Evolutionary conservation across 306 rosid genomes (phyloP).

Genomic region (Vigna angularis): DNA sequence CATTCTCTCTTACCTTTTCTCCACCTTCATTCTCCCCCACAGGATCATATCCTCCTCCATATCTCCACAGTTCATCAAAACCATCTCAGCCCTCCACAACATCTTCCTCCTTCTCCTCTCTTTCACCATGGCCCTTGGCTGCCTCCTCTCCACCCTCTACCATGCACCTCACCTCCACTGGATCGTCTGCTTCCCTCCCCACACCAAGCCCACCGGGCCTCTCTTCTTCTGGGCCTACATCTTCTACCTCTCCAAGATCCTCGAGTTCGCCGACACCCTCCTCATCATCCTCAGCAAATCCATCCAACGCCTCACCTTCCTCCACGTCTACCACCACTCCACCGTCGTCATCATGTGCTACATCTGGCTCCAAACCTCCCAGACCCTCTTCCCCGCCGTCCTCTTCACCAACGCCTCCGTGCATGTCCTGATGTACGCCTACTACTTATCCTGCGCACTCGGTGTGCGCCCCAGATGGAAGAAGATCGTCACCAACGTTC

Average conservation of each 20-base stretch:
- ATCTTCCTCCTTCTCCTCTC: slow-evolving; percentile 64
- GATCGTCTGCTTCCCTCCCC: slow-evolving; percentile 69
- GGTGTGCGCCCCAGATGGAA: slow-evolving; percentile 81
- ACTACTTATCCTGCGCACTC: slow-evolving; percentile 68
- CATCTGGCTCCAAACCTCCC: slow-evolving; percentile 66
- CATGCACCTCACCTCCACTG: slow-evolving; percentile 49
- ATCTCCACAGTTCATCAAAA: slow-evolving; percentile 47
- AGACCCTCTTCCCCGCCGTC: slow-evolving; percentile 74
- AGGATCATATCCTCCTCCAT: slow-evolving; percentile 18
- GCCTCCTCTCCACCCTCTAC: slow-evolving; percentile 56
- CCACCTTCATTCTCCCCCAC: slow-evolving; percentile 55
- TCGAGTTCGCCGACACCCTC: slow-evolving; percentile 77
- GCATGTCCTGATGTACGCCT: slow-evolving; percentile 84
- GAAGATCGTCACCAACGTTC: slow-evolving; percentile 66
- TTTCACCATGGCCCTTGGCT: slow-evolving; percentile 70
- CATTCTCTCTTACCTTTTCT: slow-evolving; percentile 57
- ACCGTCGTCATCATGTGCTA: slow-evolving; percentile 73
- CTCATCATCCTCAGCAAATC: slow-evolving; percentile 69
- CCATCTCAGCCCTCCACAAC: slow-evolving; percentile 66
- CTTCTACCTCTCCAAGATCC: slow-evolving; percentile 87
- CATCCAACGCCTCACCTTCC: slow-evolving; percentile 70
- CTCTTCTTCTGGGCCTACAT: slow-evolving; percentile 94
- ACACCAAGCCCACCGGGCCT: slow-evolving; percentile 68
- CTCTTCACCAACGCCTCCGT: slow-evolving; percentile 67
- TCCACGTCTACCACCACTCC: slow-evolving; percentile 92